Evolutionary conservation across 805 yeast genomes (phyloP), one percentile per base, ranked within the genome.

Genomic region (Metschnikowia sp.): DNA sequence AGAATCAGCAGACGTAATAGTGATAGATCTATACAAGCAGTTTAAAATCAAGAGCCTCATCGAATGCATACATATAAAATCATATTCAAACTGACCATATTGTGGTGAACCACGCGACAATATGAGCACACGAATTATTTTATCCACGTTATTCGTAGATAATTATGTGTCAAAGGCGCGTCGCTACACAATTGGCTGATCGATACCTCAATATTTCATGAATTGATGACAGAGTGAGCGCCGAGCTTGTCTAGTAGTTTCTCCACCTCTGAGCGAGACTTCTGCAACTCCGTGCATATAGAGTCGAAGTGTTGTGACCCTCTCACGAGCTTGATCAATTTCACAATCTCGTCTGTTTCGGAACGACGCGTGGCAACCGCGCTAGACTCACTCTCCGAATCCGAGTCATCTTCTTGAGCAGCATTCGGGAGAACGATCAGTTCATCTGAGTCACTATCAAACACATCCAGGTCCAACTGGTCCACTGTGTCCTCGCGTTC

Each of bases 241-340:
- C 77, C 77, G 32, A 72, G 56, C 39, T 58, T 59, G 31, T 59
- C 67, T 26, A 73, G 56, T 60, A 82, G 63, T 31, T 64, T 58
- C 54, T 82, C 85, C 1, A 86, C 78, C 29, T 83, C 84, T 18
- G 61, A 62, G 39, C 81, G 69, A 9, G 86, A 75, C 57, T 75
- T 74, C 40, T 75, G 78, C 56, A 88, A 67, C 48, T 81, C 85
- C 0, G 92, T 87, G 58, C 92, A 84, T 2, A 88, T 82, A 4
- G 78, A 71, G 57, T 85, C 92, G 53, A 83, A 72, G 51, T 76
- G 77, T 43, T 78, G 83, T 22, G 74, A 74, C 18, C 78, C 76
- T 48, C 74, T 74, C 29, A 84, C 54, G 11, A 79, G 64, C 50
- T 73, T 74, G 3, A 79, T 50, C 39, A 82, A 56, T 10, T 62